A percentile compares a stretch with the other conserved stretches of the same genome.
Conservation (phyloP, 2,329 filamentous ascomycete genomes). For the Aureobasidium sp. region DNA sequence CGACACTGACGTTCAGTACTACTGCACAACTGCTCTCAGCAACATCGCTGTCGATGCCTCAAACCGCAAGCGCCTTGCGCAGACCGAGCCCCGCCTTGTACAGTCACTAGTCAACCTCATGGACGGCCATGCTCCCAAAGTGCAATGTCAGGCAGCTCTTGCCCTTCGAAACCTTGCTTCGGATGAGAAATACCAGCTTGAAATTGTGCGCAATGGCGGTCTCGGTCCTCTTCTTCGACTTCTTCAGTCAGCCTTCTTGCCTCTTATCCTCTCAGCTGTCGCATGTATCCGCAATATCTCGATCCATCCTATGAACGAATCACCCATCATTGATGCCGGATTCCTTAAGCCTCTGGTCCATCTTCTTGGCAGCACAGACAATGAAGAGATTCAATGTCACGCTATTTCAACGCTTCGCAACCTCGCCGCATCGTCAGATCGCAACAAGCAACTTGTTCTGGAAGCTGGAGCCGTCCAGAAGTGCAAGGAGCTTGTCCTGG, state of each 20-base stretch:
- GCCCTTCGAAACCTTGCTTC: constrained; percentile 92
- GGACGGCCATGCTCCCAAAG: constrained; percentile 95
- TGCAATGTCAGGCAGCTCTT: constrained; percentile 93
- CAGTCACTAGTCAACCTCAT: constrained; percentile 92
- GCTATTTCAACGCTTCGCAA: constrained; percentile 96
- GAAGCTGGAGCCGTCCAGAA: constrained; percentile 96
- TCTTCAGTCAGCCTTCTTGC: constrained; percentile 89
- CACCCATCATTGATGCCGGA: constrained; percentile 94
- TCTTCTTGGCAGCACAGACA: constrained; percentile 87
- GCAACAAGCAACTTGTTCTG: constrained; percentile 95
- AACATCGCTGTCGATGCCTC: constrained; percentile 94
- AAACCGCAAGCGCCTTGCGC: constrained; percentile 84
- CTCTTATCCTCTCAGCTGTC: constrained; percentile 90
- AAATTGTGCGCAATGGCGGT: constrained; percentile 86
- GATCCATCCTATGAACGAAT: constrained; percentile 95
- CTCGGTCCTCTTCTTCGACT: constrained; percentile 79
- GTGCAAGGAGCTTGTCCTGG: constrained; percentile 92
- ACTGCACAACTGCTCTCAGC: constrained; percentile 95
- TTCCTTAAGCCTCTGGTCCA: constrained; percentile 93
- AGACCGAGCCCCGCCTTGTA: constrained; percentile 84
- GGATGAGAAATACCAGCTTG: constrained; percentile 96
- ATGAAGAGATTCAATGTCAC: constrained; percentile 98
- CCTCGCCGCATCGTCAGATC: constrained; percentile 89
- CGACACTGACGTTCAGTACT: constrained; percentile 98
- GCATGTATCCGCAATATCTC: constrained; percentile 99